These are phyloP conservation scores for Venturia carpophila DNA, from an alignment of 2,329 filamentous ascomycete genomes.

Conservation along the genomic window DNA sequence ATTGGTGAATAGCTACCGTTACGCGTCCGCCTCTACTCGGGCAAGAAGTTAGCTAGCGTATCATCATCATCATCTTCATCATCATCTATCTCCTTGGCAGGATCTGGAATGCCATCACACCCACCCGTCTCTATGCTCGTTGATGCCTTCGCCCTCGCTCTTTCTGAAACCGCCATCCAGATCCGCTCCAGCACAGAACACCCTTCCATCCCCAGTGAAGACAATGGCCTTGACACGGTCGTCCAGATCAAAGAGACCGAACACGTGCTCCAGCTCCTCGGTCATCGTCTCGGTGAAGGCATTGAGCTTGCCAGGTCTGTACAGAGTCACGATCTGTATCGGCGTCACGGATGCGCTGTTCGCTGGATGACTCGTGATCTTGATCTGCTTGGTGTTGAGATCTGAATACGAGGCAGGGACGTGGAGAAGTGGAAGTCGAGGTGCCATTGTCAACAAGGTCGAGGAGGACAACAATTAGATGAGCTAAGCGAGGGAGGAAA, in stretches of 20 bases:
- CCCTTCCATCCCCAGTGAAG: conserved; percentile 44
- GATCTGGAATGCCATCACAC: conserved; percentile 16
- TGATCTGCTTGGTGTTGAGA: conserved; percentile 36
- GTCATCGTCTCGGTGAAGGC: conserved; percentile 61
- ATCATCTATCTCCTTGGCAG: too few relatives aligned
- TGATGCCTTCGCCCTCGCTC: conserved; percentile 32
- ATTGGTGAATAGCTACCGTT: conserved; percentile 47
- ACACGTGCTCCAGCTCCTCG: conserved; percentile 49
- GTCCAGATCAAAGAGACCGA: conserved; percentile 45
- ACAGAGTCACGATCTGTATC: conserved; percentile 55
- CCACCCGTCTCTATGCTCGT: conserved; percentile 48
- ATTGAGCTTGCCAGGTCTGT: conserved; percentile 60
- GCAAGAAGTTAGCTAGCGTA: background rate
- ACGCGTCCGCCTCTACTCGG: conserved; percentile 36
- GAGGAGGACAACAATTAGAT: background rate
- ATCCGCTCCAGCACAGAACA: conserved; percentile 52
- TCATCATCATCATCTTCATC: too few relatives aligned
- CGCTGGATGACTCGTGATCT: conserved; percentile 33
- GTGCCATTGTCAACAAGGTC: conserved; percentile 13
- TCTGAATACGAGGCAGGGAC: conserved; percentile 35
- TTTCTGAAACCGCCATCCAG: conserved; percentile 45
- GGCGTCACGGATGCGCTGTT: conserved; percentile 45
- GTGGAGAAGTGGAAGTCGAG: conserved; percentile 16
- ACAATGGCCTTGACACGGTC: conserved; percentile 48
- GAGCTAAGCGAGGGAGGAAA: background rate